Conservation (phyloP, 441 rosid genomes). For the Aquilaria agallochum region DNA sequence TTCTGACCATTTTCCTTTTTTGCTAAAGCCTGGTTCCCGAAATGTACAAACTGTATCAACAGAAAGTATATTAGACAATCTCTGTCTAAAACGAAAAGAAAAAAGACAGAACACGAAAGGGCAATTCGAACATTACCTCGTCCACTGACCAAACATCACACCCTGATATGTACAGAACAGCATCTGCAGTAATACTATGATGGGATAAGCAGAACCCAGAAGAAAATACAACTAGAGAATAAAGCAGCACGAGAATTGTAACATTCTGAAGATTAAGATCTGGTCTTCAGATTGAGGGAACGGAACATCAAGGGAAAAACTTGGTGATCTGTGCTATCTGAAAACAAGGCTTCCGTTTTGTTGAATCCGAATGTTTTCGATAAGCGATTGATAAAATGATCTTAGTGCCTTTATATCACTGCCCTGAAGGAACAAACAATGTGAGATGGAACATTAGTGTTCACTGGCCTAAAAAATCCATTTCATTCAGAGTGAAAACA, state of each 20-base stretch:
- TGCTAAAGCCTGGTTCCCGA: constrained; percentile 1
- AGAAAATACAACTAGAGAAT: background rate
- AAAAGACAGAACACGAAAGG: background rate
- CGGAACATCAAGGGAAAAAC: background rate
- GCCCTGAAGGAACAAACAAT: constrained; percentile 42
- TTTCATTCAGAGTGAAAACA: too few species aligned
- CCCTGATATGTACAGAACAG: constrained; percentile 40
- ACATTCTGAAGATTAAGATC: constrained; percentile 16
- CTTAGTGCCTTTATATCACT: constrained; percentile 62
- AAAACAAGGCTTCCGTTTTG: constrained; percentile 77
- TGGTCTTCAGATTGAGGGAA: constrained; percentile 4
- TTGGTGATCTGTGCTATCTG: constrained; percentile 51
- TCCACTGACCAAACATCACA: constrained; percentile 19
- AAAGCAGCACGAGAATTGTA: constrained; percentile 5
- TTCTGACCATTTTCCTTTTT: background rate
- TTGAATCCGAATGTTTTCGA: constrained; percentile 62
- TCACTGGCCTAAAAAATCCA: too few species aligned
- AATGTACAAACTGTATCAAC: constrained; percentile 34
- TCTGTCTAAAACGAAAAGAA: too few species aligned
- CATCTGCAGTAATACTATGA: constrained; percentile 25
- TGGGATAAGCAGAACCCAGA: constrained; percentile 9
- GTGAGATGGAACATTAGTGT: too few species aligned
- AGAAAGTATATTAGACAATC: background rate
- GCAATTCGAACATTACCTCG: constrained; percentile 13
- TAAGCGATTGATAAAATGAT: constrained; percentile 64